Base-by-base conservation (phyloP, 1,284 basidiomycete genomes). In the Schizopora paradoxa region DNA sequence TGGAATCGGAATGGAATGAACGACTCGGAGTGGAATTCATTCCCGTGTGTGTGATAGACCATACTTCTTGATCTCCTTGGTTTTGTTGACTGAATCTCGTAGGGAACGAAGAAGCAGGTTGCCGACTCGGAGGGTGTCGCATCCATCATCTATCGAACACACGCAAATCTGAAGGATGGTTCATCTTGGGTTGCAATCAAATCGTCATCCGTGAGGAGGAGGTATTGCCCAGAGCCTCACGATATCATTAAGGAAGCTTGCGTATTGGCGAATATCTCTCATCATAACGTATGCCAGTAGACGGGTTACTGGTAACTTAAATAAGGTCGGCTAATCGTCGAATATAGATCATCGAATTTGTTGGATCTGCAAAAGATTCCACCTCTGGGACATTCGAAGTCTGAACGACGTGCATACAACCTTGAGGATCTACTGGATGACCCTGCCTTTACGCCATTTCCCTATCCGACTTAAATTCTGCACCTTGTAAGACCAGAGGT, bases 371-470 rank as follows among this genome's bases (percentile, higher is more conserved):
- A 26, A 35, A 48, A 34, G 27, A 43, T 21, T 48, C 47, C 25
- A 38, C 43, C 19, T 38, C 51, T 43, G 50, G 40, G 25, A 48
- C 43, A 19, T 59, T 54, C 54, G 61, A 55, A 39, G 69, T 84
- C 44, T 79, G 75, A 69, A 83, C 89, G 73, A 82, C 85, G 5
- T 82, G 76, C 53, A 65, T 65, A 76, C 49, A 72, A 74, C 1
- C 69, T 89, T 35, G 56, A 68, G 10, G 59, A 70, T 25, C 62
- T 89, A 31, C 68, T 88, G 16, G 59, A 65, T 3, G 74, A 69
- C 1, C 73, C 78, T 1, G 52, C 51, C 5, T 78, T 82, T 60
- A 71, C 74, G 6, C 73, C 79, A 1, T 62, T 68, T 51, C 51
- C 59, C 1, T 55, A 57, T 42, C 62, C 61, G 42, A 23, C 37